phyloP scores from a whole-genome alignment of 192 early-diverging fungal genomes.

The Umbelopsis sp. region DNA sequence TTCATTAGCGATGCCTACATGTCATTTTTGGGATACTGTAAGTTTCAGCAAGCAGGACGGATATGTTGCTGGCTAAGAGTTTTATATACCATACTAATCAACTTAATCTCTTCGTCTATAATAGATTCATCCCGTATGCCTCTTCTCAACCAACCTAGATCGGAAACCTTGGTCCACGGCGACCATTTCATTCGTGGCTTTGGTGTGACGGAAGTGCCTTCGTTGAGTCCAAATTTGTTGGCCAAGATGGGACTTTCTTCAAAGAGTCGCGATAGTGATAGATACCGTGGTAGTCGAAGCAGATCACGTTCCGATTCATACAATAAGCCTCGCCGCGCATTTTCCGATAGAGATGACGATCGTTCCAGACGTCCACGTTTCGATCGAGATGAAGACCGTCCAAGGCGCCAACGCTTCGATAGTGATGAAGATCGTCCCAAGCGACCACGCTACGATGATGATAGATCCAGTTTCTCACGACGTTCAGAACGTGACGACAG shows the following conservation, averaged over 20 bases:
- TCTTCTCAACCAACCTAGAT: slow-evolving; percentile 40
- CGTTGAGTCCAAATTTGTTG: slow-evolving; percentile 45
- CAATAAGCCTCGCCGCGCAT: neutral
- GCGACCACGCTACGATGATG: neutral
- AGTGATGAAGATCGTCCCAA: neutral
- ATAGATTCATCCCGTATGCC: slow-evolving; percentile 45
- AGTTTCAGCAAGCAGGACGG: slow-evolving; percentile 23
- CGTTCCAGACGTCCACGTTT: neutral
- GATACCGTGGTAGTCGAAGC: neutral
- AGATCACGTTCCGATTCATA: neutral
- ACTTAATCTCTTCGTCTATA: neutral
- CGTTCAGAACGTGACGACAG: too few relatives aligned
- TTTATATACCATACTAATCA: neutral
- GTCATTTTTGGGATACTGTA: slow-evolving; percentile 66
- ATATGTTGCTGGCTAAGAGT: too few relatives aligned
- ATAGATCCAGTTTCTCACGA: neutral
- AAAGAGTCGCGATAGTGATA: neutral
- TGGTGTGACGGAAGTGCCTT: slow-evolving; percentile 44
- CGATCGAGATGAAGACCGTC: neutral
- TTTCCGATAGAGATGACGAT: slow-evolving; percentile 1
- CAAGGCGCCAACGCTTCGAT: neutral
- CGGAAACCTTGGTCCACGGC: slow-evolving; percentile 38
- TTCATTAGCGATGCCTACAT: slow-evolving; percentile 57
- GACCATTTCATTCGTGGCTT: slow-evolving; percentile 45
- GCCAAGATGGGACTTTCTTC: slow-evolving; percentile 44